These are phyloP conservation scores for Plasmodium reichenowi DNA, from an alignment of 169 alveolate genomes.

Conservation along the genomic window DNA sequence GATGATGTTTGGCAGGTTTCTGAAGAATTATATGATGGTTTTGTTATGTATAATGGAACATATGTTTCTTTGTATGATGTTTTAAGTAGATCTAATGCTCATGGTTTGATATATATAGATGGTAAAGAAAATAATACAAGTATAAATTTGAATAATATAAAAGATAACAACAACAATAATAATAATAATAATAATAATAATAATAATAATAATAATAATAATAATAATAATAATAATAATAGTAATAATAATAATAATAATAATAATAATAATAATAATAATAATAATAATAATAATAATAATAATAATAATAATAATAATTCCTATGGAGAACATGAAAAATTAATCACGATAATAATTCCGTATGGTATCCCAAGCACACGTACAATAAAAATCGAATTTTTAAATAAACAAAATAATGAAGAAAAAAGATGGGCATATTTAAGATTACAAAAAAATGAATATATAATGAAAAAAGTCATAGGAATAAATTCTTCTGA, in stretches of 20 bases:
- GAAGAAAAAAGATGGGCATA: constrained; percentile 3
- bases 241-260: no score
- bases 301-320: no score
- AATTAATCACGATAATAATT: neutral
- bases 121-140: no score
- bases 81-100: constrained; percentile 12
- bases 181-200: no score
- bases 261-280: no score
- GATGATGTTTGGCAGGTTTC: constrained; percentile 11
- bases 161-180: no score
- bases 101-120: constrained; percentile 4
- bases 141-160: no score
- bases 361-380: constrained; percentile 19
- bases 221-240: no score
- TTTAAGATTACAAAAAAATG: constrained; percentile 27
- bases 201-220: no score
- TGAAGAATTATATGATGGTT: neutral
- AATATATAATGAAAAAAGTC: constrained; percentile 7
- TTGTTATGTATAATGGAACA: constrained; percentile 6
- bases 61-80: constrained; percentile 20
- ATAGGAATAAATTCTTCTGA: constrained; percentile 39
- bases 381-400: constrained; percentile 33
- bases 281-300: no score
- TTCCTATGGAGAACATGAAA: neutral
- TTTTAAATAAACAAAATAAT: constrained; percentile 1